phyloP scores from a whole-genome alignment of 176 grass and related monocot species.

The Aegilops speltoides region DNA sequence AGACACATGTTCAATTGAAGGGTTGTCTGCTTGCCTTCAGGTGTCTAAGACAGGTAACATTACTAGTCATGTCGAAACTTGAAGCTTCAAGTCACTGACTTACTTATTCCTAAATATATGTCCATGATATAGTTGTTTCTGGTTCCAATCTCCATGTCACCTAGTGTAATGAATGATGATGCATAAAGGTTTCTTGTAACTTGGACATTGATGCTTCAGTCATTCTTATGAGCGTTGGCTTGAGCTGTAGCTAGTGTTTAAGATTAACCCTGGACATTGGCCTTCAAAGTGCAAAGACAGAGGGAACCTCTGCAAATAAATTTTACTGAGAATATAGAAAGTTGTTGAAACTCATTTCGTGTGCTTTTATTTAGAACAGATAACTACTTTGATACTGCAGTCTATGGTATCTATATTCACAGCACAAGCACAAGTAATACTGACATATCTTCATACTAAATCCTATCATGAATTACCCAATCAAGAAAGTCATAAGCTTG shows the following conservation, averaged over 20 bases:
- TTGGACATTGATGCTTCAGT: neutral
- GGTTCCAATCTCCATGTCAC: neutral
- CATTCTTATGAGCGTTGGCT: neutral
- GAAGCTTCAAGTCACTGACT: neutral
- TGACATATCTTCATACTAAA: neutral
- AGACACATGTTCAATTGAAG: neutral
- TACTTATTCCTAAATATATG: neutral
- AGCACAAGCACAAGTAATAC: neutral
- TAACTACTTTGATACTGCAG: neutral
- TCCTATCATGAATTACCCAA: neutral
- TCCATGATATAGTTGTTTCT: neutral
- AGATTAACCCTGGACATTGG: neutral
- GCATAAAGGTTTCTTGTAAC: neutral
- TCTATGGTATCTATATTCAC: neutral
- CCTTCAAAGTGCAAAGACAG: neutral
- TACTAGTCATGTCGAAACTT: neutral
- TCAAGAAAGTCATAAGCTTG: conserved; percentile 6
- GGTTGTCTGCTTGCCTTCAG: conserved; percentile 39
- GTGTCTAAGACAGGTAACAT: conserved; percentile 34
- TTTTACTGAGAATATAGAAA: neutral
- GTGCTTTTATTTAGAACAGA: conserved; percentile 13
- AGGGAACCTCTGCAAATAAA: neutral
- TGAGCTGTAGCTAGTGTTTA: neutral
- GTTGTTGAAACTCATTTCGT: neutral
- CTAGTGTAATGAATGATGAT: neutral